Base-by-base conservation (phyloP, 257 asterid genomes). In the Lavandula angustifolia region DNA sequence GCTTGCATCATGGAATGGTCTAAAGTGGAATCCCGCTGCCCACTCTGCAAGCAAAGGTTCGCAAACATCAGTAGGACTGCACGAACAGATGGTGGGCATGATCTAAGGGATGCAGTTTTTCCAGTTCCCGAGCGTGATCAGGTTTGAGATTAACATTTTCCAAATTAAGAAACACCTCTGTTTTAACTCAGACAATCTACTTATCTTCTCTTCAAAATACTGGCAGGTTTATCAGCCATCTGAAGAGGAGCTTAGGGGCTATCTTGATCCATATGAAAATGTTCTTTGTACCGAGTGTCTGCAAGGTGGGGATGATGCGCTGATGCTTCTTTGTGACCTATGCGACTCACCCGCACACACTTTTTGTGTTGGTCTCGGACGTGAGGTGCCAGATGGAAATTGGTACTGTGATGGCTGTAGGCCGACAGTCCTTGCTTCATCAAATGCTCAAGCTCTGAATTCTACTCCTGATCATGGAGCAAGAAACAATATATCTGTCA, bases 1-100 rank as follows among this genome's bases (percentile, higher is more conserved):
- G 80, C 94, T 59, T 91, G 98, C 86, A 91, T 91, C 71, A 80
- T 83, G 88, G 98, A 86, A 72, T 91, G 98, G 98, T 88, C 98
- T 22, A 91, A 88, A 79, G 95, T 91, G 68, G 98, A 91, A 72
- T 86, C 98, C 4, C 90, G 96, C n/a, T 91, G 95, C 63, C 95
- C 98, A 12, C 81, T 88, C 34, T 91, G 96, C 85, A 91, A 91
- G 79, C 95, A 91, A 75, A 77, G 96, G 77, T 88, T 88, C 78
- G 54, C 74, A 58, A 81, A 84, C 41, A 91, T 91, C 71, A 77
- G 85, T 63, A 86, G 83, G 75, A 76, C 81, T 42, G 82, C 85
- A 33, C 82, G 76, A 75, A 75, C 74, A 1, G 82, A 79, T 60
- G 78, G 79, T 41, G 80, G 82, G 33, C 78, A 72, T 69, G 85